phyloP scores from a whole-genome alignment of 148 eudicot genomes.

The Spergularia marina region DNA sequence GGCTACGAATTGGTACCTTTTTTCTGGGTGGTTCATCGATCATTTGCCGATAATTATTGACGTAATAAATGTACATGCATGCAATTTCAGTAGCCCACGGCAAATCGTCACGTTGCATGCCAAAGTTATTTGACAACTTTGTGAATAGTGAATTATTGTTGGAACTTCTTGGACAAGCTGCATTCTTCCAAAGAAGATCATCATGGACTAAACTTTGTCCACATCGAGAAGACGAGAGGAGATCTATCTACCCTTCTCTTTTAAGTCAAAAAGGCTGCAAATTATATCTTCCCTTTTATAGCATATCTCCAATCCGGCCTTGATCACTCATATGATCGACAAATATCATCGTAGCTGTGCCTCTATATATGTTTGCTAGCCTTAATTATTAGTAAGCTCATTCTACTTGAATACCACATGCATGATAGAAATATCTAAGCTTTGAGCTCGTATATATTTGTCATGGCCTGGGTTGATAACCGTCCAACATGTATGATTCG shows the following conservation, averaged over 20 bases:
- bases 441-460: too few species aligned
- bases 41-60: neutral
- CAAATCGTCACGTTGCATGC: neutral
- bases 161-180: neutral
- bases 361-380: neutral
- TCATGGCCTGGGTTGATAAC: too few species aligned
- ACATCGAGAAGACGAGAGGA: neutral
- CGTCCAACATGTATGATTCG: too few species aligned
- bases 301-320: constrained; percentile 11
- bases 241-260: neutral
- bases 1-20: neutral
- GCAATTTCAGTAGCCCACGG: neutral
- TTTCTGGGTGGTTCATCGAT: neutral
- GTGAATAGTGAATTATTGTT: neutral
- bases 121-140: neutral
- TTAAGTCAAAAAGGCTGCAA: constrained; percentile 21
- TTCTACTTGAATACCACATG: too few species aligned
- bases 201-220: neutral
- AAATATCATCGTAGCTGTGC: neutral
- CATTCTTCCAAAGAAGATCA: constrained; percentile 21
- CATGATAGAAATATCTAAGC: too few species aligned
- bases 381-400: too few species aligned
- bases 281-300: constrained; percentile 7
- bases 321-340: neutral
- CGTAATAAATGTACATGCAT: neutral